A percentile compares a stretch with the other conserved stretches of the same genome.
Evolutionary conservation across 495 filamentous ascomycete species (phyloP).

Genomic region (Podospora pseudopauciseta): DNA sequence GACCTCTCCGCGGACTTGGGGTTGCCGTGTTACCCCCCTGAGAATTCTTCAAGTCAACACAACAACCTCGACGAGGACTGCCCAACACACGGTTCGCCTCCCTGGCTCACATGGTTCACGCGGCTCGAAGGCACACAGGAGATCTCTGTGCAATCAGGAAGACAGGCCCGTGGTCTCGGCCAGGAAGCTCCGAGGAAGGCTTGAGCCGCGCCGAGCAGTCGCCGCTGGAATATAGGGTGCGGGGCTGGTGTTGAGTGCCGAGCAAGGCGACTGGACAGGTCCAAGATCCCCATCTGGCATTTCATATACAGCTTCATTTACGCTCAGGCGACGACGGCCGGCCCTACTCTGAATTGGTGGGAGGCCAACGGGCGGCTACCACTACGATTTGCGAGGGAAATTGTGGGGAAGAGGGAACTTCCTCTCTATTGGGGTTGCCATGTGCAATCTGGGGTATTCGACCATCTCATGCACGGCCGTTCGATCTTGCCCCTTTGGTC

Average conservation of each 20-base stretch:
- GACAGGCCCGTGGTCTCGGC: slow-evolving; percentile 46
- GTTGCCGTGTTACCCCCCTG: slow-evolving; percentile 10
- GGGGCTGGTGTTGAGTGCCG: slow-evolving; percentile 39
- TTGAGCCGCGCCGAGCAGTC: slow-evolving; percentile 32
- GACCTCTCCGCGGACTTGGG: slow-evolving; percentile 9
- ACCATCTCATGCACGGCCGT: slow-evolving; percentile 28
- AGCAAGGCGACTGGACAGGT: slow-evolving; percentile 30
- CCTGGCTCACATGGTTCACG: slow-evolving; percentile 6
- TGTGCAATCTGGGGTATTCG: slow-evolving; percentile 30
- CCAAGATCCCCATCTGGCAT: slow-evolving; percentile 32
- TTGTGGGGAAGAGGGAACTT: slow-evolving; percentile 32
- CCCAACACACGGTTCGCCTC: not conserved
- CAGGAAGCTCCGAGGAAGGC: slow-evolving; percentile 41
- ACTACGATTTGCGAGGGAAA: slow-evolving; percentile 18
- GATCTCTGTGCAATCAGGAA: slow-evolving; percentile 43
- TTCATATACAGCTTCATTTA: slow-evolving; percentile 40
- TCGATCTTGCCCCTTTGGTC: slow-evolving; percentile 11
- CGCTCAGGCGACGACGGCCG: slow-evolving; percentile 29
- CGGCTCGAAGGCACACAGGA: slow-evolving; percentile 6
- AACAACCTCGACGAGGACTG: not conserved
- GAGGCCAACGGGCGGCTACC: slow-evolving; percentile 6
- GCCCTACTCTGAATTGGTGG: slow-evolving; percentile 30
- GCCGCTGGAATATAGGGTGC: slow-evolving; percentile 36
- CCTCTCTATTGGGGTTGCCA: slow-evolving; percentile 4
- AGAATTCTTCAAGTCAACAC: not conserved